phyloP scores from a whole-genome alignment of 2,329 filamentous ascomycete species.

The Colletotrichum falcatum region DNA sequence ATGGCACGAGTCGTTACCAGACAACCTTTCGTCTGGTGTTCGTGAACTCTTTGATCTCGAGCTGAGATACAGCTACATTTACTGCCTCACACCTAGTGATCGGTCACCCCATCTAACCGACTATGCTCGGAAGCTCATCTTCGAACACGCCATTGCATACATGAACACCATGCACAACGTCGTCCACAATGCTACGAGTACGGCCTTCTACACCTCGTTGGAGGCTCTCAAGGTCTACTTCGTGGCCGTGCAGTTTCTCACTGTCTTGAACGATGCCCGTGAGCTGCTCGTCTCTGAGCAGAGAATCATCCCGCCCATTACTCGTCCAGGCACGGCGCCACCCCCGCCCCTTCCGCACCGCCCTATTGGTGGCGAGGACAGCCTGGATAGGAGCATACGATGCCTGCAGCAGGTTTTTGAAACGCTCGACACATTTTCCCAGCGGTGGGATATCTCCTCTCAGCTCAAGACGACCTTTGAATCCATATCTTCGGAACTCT shows the following conservation, averaged over 20 bases:
- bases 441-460: constrained; percentile 69
- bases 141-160: constrained; percentile 88
- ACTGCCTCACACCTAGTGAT: constrained; percentile 85
- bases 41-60: constrained; percentile 88
- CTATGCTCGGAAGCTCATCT: constrained; percentile 83
- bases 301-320: constrained; percentile 57
- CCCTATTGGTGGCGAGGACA: constrained; percentile 58
- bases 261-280: constrained; percentile 65
- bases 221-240: constrained; percentile 89
- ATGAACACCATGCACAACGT: constrained; percentile 79
- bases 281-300: constrained; percentile 67
- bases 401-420: constrained; percentile 66
- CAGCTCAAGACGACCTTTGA: constrained; percentile 67
- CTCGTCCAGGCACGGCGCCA: constrained; percentile 59
- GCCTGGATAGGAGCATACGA: constrained; percentile 66
- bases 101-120: constrained; percentile 78
- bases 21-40: constrained; percentile 72
- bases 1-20: constrained; percentile 84
- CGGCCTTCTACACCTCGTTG: constrained; percentile 84
- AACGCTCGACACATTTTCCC: constrained; percentile 67
- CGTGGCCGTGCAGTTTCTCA: constrained; percentile 73
- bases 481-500: constrained; percentile 58
- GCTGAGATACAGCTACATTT: constrained; percentile 89
- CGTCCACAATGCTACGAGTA: constrained; percentile 67
- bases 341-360: constrained; percentile 66